Evolutionary conservation across 2,329 filamentous ascomycete species (phyloP), one percentile per base, ranked within the genome.

Genomic region (Aureobasidium sp.): DNA sequence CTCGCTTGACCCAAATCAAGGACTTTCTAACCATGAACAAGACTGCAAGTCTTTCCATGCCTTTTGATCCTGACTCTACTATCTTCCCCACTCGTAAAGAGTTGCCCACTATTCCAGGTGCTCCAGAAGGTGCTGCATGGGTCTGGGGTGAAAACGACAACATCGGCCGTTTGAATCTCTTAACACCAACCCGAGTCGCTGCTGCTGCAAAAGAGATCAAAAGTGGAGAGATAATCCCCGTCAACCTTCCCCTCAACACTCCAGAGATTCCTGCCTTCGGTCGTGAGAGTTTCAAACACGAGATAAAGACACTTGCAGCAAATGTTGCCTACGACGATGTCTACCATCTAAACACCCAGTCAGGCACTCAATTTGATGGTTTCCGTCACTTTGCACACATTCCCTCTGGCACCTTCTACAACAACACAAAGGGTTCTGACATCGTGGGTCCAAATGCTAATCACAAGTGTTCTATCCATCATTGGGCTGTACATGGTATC

Each of bases 61-160:
- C 81, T 3, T 84, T 79, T 77, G 75, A 85, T 66, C 82, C 82
- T 1, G 72, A 83, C 61, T 76, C 72, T 42, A 78, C 76, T 16
- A 76, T 70, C 16, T 83, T 85, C 57, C 82, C 82, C 0, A 76
- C 76, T 0, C 74, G 81, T 14, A 78, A 79, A 59, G 78, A 85
- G 55, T 73, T 85, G 4, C 81, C 81, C 25, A 66, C 71, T 25
- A 76, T 84, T 41, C 71, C 77, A 1, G 79, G 78, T 37, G 81
- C 81, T 2, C 83, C 82, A 0, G 73, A 79, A 21, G 80, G 76
- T 32, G 81, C 82, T 21, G 82, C 82, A 21, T 85, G 83, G 83
- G 79, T 84, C 30, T 85, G 82, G 82, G 82, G 83, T 13, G 74
- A 80, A 44, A 74, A 83, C 67, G 82, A 84, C 66, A 73, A 77